Conservation (phyloP, 148 eudicot genomes). For the Chenopodium berlandieri region DNA sequence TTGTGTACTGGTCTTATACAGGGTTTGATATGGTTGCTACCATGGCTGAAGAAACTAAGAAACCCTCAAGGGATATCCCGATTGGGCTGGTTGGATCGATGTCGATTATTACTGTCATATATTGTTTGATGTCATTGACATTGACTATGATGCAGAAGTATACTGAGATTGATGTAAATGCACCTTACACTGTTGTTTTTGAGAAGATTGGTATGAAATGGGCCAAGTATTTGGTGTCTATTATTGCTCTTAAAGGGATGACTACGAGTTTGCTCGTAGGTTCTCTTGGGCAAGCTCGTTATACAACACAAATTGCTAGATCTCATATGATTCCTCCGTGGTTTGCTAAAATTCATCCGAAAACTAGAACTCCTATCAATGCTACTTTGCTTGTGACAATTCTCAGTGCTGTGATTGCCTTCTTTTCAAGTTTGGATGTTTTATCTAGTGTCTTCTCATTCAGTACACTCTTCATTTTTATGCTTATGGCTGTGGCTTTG, state of each 20-base stretch:
- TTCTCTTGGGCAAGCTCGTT: slow-evolving; percentile 82
- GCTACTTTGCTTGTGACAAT: slow-evolving; percentile 71
- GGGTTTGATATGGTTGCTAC: slow-evolving; percentile 94
- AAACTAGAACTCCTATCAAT: slow-evolving; percentile 75
- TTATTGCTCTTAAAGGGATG: slow-evolving; percentile 85
- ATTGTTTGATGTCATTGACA: slow-evolving; percentile 82
- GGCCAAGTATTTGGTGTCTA: slow-evolving; percentile 83
- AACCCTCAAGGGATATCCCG: slow-evolving; percentile 75
- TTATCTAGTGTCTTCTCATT: slow-evolving; percentile 79
- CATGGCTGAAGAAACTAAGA: slow-evolving; percentile 89
- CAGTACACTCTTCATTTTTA: slow-evolving; percentile 81
- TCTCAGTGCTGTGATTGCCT: slow-evolving; percentile 57
- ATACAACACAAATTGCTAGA: slow-evolving; percentile 90
- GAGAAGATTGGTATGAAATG: slow-evolving; percentile 76
- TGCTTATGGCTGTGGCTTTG: slow-evolving; percentile 92
- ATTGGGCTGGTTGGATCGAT: slow-evolving; percentile 85
- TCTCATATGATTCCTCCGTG: slow-evolving; percentile 95
- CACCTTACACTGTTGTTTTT: slow-evolving; percentile 75
- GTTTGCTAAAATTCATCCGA: slow-evolving; percentile 84
- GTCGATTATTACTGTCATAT: slow-evolving; percentile 66
- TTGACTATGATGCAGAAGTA: slow-evolving; percentile 77
- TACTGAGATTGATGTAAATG: slow-evolving; percentile 70
- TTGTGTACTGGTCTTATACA: slow-evolving; percentile 90
- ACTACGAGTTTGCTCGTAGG: slow-evolving; percentile 85
- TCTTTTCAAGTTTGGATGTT: slow-evolving; percentile 86